phyloP scores from a whole-genome alignment of 306 rosid species.

The Glycyrrhiza uralensis region DNA sequence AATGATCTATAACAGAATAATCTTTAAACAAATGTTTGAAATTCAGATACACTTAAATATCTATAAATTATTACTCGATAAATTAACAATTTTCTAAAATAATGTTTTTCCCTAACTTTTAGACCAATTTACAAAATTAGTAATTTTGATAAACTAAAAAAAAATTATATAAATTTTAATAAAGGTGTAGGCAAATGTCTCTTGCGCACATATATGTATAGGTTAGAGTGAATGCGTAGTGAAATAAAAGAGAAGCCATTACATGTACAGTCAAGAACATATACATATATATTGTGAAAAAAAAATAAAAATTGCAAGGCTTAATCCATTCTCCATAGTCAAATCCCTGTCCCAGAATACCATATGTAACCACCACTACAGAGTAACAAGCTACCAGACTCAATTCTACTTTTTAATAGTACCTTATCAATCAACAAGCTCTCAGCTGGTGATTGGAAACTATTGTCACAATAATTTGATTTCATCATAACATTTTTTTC shows the following conservation, averaged over 20 bases:
- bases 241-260: background rate
- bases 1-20: too few species aligned
- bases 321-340: background rate
- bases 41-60: too few species aligned
- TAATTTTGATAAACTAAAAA: too few species aligned
- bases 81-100: too few species aligned
- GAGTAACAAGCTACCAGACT: slow-evolving; percentile 58
- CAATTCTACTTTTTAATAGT: slow-evolving; percentile 48
- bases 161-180: too few species aligned
- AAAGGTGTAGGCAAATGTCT: too few species aligned
- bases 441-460: slow-evolving; percentile 43
- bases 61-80: too few species aligned
- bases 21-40: too few species aligned
- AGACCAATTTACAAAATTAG: too few species aligned
- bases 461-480: slow-evolving; percentile 35
- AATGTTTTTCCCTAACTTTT: too few species aligned
- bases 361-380: slow-evolving; percentile 45
- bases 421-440: slow-evolving; percentile 56
- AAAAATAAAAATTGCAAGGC: slow-evolving; percentile 9
- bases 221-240: background rate
- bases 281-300: slow-evolving; percentile 10
- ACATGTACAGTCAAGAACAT: background rate
- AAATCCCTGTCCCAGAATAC: slow-evolving; percentile 23
- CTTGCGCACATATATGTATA: too few species aligned
- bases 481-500: slow-evolving; percentile 43